phyloP scores from a whole-genome alignment of 2,329 filamentous ascomycete genomes.

The Fonsecaea monophora region DNA sequence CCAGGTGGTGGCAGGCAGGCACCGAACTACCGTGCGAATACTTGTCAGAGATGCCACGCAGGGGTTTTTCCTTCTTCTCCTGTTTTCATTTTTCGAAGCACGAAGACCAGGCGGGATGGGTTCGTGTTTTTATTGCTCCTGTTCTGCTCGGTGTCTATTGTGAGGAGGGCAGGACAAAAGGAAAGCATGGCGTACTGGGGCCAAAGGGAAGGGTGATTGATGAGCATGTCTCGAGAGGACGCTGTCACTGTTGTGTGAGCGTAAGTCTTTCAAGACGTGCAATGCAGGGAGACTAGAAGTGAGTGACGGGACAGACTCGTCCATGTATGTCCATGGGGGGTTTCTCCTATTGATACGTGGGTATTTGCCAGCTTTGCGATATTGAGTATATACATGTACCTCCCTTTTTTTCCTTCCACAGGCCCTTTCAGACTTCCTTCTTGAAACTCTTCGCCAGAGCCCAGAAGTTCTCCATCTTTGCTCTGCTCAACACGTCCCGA shows the following conservation, averaged over 20 bases:
- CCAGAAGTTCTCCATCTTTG: constrained; percentile 97
- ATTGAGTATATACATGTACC: constrained; percentile 9
- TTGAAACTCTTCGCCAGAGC: constrained; percentile 76
- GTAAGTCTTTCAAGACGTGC: background rate
- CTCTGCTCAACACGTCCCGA: constrained; percentile 75
- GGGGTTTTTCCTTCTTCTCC: background rate
- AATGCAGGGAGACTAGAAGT: background rate
- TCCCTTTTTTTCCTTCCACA: background rate
- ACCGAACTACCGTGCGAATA: background rate
- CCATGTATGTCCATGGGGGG: background rate
- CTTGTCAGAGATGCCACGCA: background rate
- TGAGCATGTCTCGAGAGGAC: background rate
- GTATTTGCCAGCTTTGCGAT: background rate
- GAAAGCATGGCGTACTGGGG: background rate
- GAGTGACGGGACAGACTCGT: background rate
- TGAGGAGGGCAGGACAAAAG: background rate
- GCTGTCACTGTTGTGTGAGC: background rate
- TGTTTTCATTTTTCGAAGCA: background rate
- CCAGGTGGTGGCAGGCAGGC: background rate
- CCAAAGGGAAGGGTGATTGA: background rate
- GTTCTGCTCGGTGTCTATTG: background rate
- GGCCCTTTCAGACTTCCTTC: constrained; percentile 31
- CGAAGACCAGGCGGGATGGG: background rate
- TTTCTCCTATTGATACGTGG: background rate
- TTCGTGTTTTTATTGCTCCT: background rate